Percentiles rank a stretch among this genome's conserved stretches.
Conservation (phyloP, 2,329 filamentous ascomycete genomes). For the Coleophoma eucalyptorum region DNA sequence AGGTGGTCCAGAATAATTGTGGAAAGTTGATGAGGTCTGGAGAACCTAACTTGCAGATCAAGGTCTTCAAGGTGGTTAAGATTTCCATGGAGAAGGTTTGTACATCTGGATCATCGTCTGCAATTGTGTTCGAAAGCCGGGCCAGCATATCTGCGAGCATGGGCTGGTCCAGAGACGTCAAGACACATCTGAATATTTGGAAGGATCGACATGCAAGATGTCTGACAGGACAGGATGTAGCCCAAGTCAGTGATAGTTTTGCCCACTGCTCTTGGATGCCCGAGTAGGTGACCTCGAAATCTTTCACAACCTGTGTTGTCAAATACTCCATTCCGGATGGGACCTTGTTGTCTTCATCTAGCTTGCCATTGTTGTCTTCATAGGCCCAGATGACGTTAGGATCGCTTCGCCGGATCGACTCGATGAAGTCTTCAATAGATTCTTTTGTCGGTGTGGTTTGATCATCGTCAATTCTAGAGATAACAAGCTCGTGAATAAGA, state of each 20-base stretch:
- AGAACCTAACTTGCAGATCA: slow-evolving; percentile 80
- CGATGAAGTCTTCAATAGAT: slow-evolving; percentile 82
- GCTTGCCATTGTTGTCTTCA: slow-evolving; percentile 83
- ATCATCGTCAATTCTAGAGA: slow-evolving; percentile 70
- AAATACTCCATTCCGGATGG: slow-evolving; percentile 84
- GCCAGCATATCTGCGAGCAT: slow-evolving; percentile 98
- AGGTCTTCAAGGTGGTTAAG: slow-evolving; percentile 84
- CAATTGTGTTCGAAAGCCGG: slow-evolving; percentile 91
- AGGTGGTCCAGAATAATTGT: slow-evolving; percentile 96
- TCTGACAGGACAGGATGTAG: slow-evolving; percentile 90
- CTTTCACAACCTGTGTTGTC: slow-evolving; percentile 75
- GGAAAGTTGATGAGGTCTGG: slow-evolving; percentile 84
- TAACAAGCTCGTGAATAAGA: slow-evolving; percentile 91
- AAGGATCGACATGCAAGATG: slow-evolving; percentile 96
- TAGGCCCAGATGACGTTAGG: slow-evolving; percentile 88
- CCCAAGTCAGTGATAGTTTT: slow-evolving; percentile 87
- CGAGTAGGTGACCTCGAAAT: slow-evolving; percentile 81
- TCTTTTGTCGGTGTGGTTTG: slow-evolving; percentile 59
- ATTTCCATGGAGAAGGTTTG: slow-evolving; percentile 99
- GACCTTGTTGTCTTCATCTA: slow-evolving; percentile 72
- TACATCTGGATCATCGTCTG: slow-evolving; percentile 90
- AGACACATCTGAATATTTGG: slow-evolving; percentile 92
- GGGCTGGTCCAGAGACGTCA: slow-evolving; percentile 82
- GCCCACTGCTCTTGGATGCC: slow-evolving; percentile 90
- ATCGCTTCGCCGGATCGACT: slow-evolving; percentile 81